Conservation (phyloP, 2,329 filamentous ascomycete species). For the Phyllosticta citribraziliensis region DNA sequence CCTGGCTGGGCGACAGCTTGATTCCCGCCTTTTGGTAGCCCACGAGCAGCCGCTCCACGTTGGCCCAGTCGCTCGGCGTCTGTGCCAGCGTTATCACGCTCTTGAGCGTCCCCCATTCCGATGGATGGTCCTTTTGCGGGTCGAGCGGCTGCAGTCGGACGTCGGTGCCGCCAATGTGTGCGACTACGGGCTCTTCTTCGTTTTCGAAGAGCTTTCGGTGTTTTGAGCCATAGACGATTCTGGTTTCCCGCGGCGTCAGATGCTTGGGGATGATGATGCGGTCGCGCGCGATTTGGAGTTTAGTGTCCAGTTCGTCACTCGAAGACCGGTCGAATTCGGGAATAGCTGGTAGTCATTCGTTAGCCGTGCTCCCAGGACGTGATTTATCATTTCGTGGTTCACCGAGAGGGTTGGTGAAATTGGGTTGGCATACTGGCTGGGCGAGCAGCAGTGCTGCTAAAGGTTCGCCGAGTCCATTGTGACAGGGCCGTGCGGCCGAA, state of each 20-base stretch:
- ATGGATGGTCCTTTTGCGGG: conserved; percentile 17
- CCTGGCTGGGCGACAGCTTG: neutral
- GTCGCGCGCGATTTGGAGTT: conserved; percentile 32
- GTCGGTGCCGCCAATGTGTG: conserved; percentile 30
- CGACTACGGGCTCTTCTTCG: conserved; percentile 30
- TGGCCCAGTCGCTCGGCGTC: conserved; percentile 23
- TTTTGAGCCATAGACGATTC: conserved; percentile 33
- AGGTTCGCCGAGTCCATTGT: conserved; percentile 9
- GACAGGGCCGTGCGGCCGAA: conserved; percentile 20
- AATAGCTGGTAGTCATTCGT: conserved; percentile 1
- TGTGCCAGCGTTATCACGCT: neutral
- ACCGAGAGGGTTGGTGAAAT: neutral
- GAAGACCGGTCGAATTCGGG: conserved; percentile 30
- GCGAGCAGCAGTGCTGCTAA: conserved; percentile 16
- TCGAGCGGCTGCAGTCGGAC: conserved; percentile 25
- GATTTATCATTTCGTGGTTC: neutral
- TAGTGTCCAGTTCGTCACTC: conserved; percentile 29
- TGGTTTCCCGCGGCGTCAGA: conserved; percentile 31
- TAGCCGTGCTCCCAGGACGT: conserved; percentile 24
- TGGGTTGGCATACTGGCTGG: conserved; percentile 18
- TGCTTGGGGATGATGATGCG: conserved; percentile 36
- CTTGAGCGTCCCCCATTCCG: conserved; percentile 12
- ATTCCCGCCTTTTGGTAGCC: conserved; percentile 22
- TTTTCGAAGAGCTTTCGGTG: conserved; percentile 27
- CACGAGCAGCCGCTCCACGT: conserved; percentile 23